Conservation (phyloP, 1,284 basidiomycete genomes). For the Trichosporon inkin region DNA sequence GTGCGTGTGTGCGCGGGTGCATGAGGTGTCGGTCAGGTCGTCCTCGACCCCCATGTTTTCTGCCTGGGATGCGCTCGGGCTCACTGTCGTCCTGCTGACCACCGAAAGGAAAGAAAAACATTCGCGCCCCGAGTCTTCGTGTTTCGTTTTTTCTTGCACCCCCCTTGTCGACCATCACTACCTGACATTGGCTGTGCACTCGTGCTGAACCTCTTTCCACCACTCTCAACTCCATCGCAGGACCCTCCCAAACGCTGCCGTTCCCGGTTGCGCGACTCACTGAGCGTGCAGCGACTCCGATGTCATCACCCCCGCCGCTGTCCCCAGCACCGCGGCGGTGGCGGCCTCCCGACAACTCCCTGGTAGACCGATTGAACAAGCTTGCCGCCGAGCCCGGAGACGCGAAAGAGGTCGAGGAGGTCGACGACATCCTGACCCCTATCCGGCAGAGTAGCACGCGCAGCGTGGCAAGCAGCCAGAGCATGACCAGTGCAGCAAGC, state of each 20-base stretch:
- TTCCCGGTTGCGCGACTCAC: background rate
- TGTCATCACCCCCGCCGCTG: slow-evolving; percentile 35
- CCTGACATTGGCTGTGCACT: too few species aligned
- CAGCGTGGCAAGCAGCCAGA: slow-evolving; percentile 1
- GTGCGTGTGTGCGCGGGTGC: background rate
- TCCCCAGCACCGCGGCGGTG: slow-evolving; percentile 42
- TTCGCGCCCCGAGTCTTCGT: background rate
- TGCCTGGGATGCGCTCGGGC: background rate
- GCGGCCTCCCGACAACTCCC: slow-evolving; percentile 29
- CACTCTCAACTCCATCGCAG: background rate
- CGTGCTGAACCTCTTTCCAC: background rate
- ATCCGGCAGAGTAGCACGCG: background rate
- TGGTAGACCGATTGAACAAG: slow-evolving; percentile 26
- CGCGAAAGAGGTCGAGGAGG: slow-evolving; percentile 14
- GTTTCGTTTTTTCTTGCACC: too few species aligned
- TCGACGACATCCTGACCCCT: slow-evolving; percentile 22
- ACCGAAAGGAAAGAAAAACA: background rate
- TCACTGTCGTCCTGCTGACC: background rate
- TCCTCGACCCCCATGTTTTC: background rate
- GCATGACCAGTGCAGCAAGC: slow-evolving; percentile 1
- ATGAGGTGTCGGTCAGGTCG: background rate
- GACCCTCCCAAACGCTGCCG: background rate
- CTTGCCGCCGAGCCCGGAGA: slow-evolving; percentile 14
- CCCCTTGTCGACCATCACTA: background rate
- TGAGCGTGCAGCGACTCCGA: background rate